Evolutionary conservation across 1,139 yeast genomes (phyloP), one percentile per base, ranked within the genome.

Genomic region (Martiniozyma asiatica): DNA sequence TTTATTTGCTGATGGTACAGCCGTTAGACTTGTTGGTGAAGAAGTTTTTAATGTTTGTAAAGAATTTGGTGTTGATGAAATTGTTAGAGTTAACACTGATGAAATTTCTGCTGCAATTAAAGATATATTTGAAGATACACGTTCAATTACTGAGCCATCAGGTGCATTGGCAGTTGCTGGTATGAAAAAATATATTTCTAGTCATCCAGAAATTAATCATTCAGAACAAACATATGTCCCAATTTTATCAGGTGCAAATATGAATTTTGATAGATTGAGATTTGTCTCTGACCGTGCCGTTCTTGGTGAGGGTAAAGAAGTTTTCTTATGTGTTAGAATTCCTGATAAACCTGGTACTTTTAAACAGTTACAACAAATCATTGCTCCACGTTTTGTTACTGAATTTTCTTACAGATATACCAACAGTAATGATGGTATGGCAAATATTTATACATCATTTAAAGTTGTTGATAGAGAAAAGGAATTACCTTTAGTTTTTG

Each of bases 1-100:
- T n/a, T 63, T 80, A n/a, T 89, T 89, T 57, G 98, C 98, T n/a
- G 99, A 89, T 55, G 99, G 98, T 49, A 85, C 99, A n/a, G 96
- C 98, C 4, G 99, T 89, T 26, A 81, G 77, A 48, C 56, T 78
- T 9, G 65, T 85, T 20, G 99, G 99, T 34, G 79, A 76, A 39
- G 98, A 92, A 56, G 79, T 94, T 11, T 89, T 84, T 66, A 66
- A 94, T 47, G 65, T 87, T 14, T 75, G 89, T 43, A 60, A 67
- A 41, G 73, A 79, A 29, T 39, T 38, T 29, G 73, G 74, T 35
- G 84, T 89, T 8, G 97, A 92, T 51, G 97, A 87, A 41, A 77
- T 89, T 29, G 77, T 89, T 8, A 65, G 72, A 28, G 97, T 89
- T 6, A 66, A 71, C 48, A 89, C 98, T 9, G 99, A 89, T 55